Percentiles rank a stretch among this genome's conserved stretches.
These are phyloP conservation scores for Beauveria brongniartii DNA, from an alignment of 2,329 filamentous ascomycete genomes.

Conservation along the genomic window DNA sequence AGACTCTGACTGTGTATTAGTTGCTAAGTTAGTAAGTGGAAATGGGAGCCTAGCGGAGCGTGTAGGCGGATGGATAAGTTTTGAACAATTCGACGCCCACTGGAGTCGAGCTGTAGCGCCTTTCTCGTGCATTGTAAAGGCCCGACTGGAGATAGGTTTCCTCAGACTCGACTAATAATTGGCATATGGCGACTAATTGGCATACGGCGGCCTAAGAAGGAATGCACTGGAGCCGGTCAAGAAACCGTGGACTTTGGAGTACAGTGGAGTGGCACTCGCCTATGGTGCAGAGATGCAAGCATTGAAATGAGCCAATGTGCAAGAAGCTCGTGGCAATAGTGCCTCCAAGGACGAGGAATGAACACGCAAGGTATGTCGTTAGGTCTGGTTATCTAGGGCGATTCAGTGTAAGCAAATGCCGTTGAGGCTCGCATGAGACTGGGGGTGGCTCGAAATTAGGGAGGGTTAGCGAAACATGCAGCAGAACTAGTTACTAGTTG, in stretches of 20 bases:
- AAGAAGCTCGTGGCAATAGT: neutral
- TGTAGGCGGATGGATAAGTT: neutral
- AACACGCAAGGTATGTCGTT: neutral
- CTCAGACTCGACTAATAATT: neutral
- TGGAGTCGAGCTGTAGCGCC: neutral
- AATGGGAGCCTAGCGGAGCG: neutral
- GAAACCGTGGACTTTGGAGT: neutral
- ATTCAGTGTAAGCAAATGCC: neutral
- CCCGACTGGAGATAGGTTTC: neutral
- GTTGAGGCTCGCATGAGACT: neutral
- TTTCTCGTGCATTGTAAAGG: neutral
- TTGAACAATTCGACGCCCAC: neutral
- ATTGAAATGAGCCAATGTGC: neutral
- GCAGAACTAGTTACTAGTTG: neutral
- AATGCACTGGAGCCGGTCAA: too few species aligned
- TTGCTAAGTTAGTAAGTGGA: too few species aligned
- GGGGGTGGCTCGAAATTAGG: neutral
- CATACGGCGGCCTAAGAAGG: neutral
- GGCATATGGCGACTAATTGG: too few species aligned
- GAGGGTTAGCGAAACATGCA: neutral
- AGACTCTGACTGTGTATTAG: too few species aligned
- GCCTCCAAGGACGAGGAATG: neutral
- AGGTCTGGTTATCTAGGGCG: neutral
- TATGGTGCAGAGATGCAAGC: neutral
- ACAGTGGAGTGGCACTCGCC: neutral